Percentiles rank a stretch among this genome's conserved stretches.
Evolutionary conservation across 257 asterid species (phyloP).

Genomic region (Jacaranda mimosifolia): DNA sequence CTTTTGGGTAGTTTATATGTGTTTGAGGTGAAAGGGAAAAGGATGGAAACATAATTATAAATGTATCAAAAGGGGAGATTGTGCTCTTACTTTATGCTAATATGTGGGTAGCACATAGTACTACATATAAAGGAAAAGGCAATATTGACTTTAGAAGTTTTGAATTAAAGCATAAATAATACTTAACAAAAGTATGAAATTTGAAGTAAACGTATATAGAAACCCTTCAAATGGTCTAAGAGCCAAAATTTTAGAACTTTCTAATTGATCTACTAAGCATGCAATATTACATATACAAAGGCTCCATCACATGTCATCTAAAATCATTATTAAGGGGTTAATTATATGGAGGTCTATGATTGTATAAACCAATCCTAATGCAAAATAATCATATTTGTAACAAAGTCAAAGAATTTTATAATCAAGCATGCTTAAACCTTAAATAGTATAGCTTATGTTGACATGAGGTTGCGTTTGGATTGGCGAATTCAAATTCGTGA

Average conservation of each 20-base stretch:
- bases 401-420: neutral
- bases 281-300: too few relatives aligned
- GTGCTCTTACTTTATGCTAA: constrained; percentile 32
- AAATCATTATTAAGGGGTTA: neutral
- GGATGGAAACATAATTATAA: constrained; percentile 13
- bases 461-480: neutral
- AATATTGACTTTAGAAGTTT: constrained; percentile 8
- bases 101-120: constrained; percentile 33
- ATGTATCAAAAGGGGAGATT: constrained; percentile 9
- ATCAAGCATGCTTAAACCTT: neutral
- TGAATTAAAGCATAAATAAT: neutral
- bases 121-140: neutral
- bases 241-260: neutral
- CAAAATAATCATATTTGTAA: neutral
- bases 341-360: neutral
- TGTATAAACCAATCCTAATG: neutral
- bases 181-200: too few relatives aligned
- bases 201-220: neutral
- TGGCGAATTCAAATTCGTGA: too few relatives aligned
- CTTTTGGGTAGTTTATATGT: neutral
- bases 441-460: neutral
- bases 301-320: neutral
- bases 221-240: neutral
- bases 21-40: neutral
- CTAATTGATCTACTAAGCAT: too few relatives aligned